Evolutionary conservation across 208 protist genomes (phyloP).

Genomic region (Crithidia brevicula): DNA sequence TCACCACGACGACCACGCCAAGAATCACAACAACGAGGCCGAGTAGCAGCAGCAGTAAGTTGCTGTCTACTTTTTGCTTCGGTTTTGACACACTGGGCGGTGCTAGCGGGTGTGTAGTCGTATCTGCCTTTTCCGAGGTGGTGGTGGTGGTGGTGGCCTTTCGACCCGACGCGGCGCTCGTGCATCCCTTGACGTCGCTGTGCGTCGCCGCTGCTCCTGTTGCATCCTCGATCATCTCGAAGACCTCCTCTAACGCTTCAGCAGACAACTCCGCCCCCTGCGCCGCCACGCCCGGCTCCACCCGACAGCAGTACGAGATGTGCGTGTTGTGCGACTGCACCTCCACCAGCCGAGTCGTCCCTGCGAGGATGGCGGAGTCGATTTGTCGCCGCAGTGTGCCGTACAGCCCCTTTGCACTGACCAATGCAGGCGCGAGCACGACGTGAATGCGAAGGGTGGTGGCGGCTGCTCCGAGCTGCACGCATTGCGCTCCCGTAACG

Average conservation of each 20-base stretch:
- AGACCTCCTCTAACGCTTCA: constrained; percentile 30
- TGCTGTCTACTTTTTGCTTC: background rate
- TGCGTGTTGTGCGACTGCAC: constrained; percentile 36
- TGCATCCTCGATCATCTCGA: constrained; percentile 62
- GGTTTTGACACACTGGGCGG: background rate
- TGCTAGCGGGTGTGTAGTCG: background rate
- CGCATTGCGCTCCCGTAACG: background rate
- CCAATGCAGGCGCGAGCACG: constrained; percentile 18
- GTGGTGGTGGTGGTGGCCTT: background rate
- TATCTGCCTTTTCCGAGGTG: background rate
- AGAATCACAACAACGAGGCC: constrained; percentile 3
- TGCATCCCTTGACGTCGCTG: constrained; percentile 23
- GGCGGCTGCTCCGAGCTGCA: constrained; percentile 18
- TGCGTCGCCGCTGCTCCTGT: constrained; percentile 31
- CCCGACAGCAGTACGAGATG: constrained; percentile 35
- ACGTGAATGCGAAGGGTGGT: constrained; percentile 22
- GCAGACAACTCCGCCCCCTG: constrained; percentile 3
- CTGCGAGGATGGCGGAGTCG: constrained; percentile 5
- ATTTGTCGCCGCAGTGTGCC: constrained; percentile 25
- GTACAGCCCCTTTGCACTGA: constrained; percentile 26
- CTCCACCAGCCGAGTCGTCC: constrained; percentile 30
- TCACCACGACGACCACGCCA: background rate
- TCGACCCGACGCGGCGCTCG: background rate
- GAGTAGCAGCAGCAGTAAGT: background rate
- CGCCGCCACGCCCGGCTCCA: background rate